A percentile compares a stretch with the other conserved stretches of the same genome.
Evolutionary conservation across 2,329 filamentous ascomycete genomes (phyloP).

Genomic region (Fusarium anthophilum): DNA sequence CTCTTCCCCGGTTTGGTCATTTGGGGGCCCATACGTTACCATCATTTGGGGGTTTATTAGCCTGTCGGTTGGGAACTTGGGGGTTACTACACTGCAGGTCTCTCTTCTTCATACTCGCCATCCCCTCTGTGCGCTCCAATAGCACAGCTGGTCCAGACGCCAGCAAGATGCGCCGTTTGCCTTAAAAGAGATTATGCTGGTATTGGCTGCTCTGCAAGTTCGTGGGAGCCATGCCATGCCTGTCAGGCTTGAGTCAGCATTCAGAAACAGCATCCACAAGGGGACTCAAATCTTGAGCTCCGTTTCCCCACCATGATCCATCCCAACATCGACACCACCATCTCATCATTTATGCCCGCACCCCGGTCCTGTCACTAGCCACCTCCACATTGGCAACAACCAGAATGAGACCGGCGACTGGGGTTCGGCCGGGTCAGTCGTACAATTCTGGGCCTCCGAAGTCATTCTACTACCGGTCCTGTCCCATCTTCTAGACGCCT

Average conservation of each 20-base stretch:
- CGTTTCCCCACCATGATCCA: conserved; percentile 40
- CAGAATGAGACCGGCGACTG: conserved; percentile 43
- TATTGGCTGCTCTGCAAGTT: conserved; percentile 3
- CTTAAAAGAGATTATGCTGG: conserved; percentile 16
- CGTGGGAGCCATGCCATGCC: conserved; percentile 15
- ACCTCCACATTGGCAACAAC: conserved; percentile 46
- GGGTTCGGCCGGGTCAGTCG: conserved; percentile 44
- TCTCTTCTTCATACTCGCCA: conserved; percentile 14
- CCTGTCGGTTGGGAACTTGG: conserved; percentile 24
- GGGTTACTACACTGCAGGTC: conserved; percentile 21
- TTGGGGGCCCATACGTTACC: conserved; percentile 33
- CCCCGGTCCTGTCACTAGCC: conserved; percentile 45
- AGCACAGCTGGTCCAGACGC: conserved; percentile 30
- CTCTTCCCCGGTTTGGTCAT: conserved; percentile 39
- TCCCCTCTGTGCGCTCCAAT: conserved; percentile 36
- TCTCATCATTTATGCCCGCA: conserved; percentile 42
- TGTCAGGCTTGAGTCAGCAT: conserved; percentile 30
- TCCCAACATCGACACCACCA: conserved; percentile 45
- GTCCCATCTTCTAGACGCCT: conserved; percentile 36
- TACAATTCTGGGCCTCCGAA: conserved; percentile 41
- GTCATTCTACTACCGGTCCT: conserved; percentile 36
- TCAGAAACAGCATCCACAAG: conserved; percentile 33
- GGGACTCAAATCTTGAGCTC: conserved; percentile 38
- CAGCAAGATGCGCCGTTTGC: conserved; percentile 20
- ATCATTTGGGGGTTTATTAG: conserved; percentile 34